Conservation (phyloP, 2,329 filamentous ascomycete genomes). For the Colletotrichum higginsianum region DNA sequence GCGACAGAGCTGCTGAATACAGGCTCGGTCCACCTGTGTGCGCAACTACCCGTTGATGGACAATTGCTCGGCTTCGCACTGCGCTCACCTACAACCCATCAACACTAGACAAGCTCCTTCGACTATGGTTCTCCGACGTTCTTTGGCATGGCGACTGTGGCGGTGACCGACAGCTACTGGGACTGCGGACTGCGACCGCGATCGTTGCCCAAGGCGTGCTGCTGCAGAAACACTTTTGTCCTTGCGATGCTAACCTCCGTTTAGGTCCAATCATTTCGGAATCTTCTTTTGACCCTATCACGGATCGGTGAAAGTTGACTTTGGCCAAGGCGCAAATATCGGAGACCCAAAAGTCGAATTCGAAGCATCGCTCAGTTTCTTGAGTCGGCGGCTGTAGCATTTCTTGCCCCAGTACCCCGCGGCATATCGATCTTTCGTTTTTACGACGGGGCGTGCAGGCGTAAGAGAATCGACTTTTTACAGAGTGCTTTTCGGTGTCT, state of each 20-base stretch:
- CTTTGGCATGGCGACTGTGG: no score
- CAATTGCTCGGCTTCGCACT: neutral
- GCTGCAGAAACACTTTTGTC: neutral
- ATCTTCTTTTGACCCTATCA: constrained; percentile 40
- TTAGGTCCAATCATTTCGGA: constrained; percentile 39
- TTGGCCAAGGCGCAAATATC: constrained; percentile 41
- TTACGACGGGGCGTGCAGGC: constrained; percentile 56
- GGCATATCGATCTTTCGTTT: constrained; percentile 42
- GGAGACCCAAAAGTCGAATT: constrained; percentile 42
- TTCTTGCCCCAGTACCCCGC: constrained; percentile 41
- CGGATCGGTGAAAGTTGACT: constrained; percentile 52
- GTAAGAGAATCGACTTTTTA: constrained; percentile 56
- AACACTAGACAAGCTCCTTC: neutral
- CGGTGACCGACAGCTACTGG: no score
- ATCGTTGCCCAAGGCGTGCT: constrained; percentile 7
- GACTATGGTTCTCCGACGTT: no score
- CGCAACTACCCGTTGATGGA: neutral
- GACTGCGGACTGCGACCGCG: neutral
- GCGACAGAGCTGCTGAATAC: neutral
- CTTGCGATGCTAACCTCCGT: constrained; percentile 13
- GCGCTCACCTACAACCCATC: neutral
- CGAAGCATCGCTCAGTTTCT: constrained; percentile 42
- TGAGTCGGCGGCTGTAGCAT: constrained; percentile 41
- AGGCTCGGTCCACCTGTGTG: neutral
- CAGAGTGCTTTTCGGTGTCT: constrained; percentile 55